Evolutionary conservation across 108 stramenopile species (phyloP), one percentile per base, ranked within the genome.

Genomic region (Nannochloropsis gaditana): DNA sequence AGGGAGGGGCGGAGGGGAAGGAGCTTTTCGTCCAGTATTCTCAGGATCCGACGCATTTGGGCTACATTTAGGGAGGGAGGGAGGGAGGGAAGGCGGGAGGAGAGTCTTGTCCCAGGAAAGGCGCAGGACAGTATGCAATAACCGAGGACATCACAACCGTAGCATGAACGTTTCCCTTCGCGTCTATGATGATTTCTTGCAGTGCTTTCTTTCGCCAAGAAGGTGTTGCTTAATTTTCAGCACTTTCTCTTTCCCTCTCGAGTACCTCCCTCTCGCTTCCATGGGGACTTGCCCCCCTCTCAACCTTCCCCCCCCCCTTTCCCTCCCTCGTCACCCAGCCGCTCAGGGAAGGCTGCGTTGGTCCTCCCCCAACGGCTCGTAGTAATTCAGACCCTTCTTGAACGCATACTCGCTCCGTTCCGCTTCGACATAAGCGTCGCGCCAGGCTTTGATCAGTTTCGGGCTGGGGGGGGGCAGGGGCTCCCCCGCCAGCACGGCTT

Each of bases 301-400:
- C 47, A 10, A 11, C 15, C 47, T 15, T 50, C 47, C 47, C 47
- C 47, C 47, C 47, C 47, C 15, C 15, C 47, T 15, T 50, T 15
- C 47, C 47, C 47, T 15, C 47, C 47, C 15, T 50, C 47, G 11
- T 50, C 11, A 10, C 47, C 47, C 47, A 10, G 15, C 47, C 59
- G 59, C 59, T n/a, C n/a, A 73, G n/a, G 59, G 59, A 15, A 73
- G 59, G n/a, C n/a, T 73, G 19, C 59, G 59, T 73, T 73, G 59
- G 59, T 73, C 59, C 8, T 73, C 59, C n/a, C 59, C 59, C 4
- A 73, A n/a, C 59, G 59, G 80, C 15, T 89, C 86, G 88, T 90
- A 90, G 86, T 91, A 91, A 86, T 91, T 90, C 43, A 87, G 82
- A 42, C 86, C 84, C 44, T 87, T 84, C 89, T 89, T 87, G 86